A percentile compares a stretch with the other conserved stretches of the same genome.
These are phyloP conservation scores for Penicillium sp. DNA, from an alignment of 2,329 filamentous ascomycete species.

Conservation along the genomic window DNA sequence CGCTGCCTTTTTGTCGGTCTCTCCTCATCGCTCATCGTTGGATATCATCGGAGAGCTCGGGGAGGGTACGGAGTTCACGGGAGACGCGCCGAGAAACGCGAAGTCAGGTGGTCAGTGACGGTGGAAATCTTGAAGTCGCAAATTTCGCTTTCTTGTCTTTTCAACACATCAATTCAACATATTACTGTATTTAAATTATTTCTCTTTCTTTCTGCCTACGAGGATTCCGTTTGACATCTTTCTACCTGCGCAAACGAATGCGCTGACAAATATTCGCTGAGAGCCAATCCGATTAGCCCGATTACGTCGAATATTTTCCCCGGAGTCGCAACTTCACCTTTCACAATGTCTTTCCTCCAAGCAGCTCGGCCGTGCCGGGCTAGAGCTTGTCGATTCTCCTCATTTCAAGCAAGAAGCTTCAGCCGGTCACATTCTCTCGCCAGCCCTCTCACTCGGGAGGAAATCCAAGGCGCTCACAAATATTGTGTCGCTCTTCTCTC, in stretches of 20 bases:
- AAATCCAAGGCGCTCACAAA: constrained; percentile 56
- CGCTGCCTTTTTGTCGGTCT: constrained; percentile 63
- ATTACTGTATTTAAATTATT: background rate
- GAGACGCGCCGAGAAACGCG: constrained; percentile 41
- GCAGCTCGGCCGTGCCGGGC: constrained; percentile 23
- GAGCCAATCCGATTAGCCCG: constrained; percentile 21
- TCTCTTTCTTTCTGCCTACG: background rate
- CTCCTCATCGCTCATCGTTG: constrained; percentile 39
- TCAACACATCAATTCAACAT: background rate
- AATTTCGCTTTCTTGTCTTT: background rate
- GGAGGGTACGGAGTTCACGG: constrained; percentile 3
- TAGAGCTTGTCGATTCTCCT: constrained; percentile 12
- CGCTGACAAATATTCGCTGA: constrained; percentile 11
- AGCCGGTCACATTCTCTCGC: constrained; percentile 20
- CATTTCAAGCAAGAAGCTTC: constrained; percentile 26
- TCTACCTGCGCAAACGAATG: background rate
- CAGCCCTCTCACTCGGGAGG: constrained; percentile 34
- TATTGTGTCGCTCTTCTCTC: constrained; percentile 63
- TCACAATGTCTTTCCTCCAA: constrained; percentile 24
- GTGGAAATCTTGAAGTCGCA: constrained; percentile 25
- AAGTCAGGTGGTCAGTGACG: constrained; percentile 30
- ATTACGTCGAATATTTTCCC: constrained; percentile 19
- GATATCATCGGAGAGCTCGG: constrained; percentile 6
- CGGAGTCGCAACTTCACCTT: constrained; percentile 9
- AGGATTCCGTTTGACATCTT: background rate